These are phyloP conservation scores for Suillus sp. DNA, from an alignment of 768 basidiomycete genomes.

Conservation along the genomic window DNA sequence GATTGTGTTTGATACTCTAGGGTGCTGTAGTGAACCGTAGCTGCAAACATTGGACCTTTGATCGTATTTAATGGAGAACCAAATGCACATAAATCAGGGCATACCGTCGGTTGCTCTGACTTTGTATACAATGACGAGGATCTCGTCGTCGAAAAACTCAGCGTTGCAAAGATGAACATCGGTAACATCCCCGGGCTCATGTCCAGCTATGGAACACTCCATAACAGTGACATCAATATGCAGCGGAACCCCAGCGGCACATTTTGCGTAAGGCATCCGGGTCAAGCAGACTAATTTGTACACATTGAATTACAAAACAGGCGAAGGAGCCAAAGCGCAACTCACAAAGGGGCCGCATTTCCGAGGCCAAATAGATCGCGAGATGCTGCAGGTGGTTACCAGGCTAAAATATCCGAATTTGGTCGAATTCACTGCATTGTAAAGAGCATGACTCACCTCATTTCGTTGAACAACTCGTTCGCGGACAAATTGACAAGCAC, in stretches of 20 bases:
- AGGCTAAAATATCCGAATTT: constrained; percentile 38
- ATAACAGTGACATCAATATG: constrained; percentile 51
- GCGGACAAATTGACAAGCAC: constrained; percentile 43
- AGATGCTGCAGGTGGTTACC: constrained; percentile 55
- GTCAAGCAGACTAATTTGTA: constrained; percentile 56
- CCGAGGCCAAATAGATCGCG: constrained; percentile 44
- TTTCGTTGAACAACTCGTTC: constrained; percentile 55
- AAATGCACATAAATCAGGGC: constrained; percentile 20
- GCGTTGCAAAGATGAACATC: constrained; percentile 61
- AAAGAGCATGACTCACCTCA: constrained; percentile 47
- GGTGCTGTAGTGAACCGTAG: constrained; percentile 61
- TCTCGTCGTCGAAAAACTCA: constrained; percentile 81
- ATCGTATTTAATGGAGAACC: constrained; percentile 32
- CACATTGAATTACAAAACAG: constrained; percentile 34
- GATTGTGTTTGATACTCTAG: constrained; percentile 57
- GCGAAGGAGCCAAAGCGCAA: constrained; percentile 27
- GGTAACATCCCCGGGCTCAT: constrained; percentile 33
- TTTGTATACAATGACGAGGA: constrained; percentile 65
- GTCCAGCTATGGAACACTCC: constrained; percentile 44
- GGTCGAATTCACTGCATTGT: constrained; percentile 28
- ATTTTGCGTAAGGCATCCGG: constrained; percentile 51
- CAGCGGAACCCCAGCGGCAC: constrained; percentile 39
- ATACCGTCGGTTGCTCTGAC: constrained; percentile 48
- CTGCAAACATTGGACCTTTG: constrained; percentile 59
- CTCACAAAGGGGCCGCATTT: constrained; percentile 50